Conservation (phyloP, 257 asterid species). For the Capsicum pubescens region DNA sequence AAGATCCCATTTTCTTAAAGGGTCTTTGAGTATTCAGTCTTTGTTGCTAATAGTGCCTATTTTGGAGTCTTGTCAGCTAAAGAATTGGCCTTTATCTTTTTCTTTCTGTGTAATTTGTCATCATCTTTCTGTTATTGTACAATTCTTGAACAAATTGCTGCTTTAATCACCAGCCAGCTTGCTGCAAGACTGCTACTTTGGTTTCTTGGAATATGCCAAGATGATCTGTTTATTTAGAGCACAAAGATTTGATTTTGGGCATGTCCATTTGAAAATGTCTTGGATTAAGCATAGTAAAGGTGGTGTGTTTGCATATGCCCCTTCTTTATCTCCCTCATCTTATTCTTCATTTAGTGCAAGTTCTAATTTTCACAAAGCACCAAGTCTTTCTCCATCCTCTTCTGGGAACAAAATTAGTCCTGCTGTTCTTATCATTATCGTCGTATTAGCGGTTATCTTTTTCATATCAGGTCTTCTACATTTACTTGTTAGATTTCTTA, state of each 20-base stretch:
- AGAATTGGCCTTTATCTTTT: slow-evolving; percentile 12
- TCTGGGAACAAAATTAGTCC: slow-evolving; percentile 45
- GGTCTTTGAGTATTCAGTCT: slow-evolving; percentile 23
- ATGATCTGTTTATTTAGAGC: slow-evolving; percentile 32
- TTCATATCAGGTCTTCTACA: slow-evolving; percentile 51
- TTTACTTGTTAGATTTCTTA: slow-evolving; percentile 48
- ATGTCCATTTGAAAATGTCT: slow-evolving; percentile 51
- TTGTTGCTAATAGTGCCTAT: neutral
- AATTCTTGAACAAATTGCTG: slow-evolving; percentile 12
- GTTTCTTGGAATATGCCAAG: slow-evolving; percentile 18
- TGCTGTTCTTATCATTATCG: slow-evolving; percentile 43
- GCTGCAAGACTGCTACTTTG: slow-evolving; percentile 19
- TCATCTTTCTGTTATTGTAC: slow-evolving; percentile 10
- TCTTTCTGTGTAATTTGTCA: neutral
- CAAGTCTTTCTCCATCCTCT: slow-evolving; percentile 40
- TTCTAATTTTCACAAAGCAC: slow-evolving; percentile 43
- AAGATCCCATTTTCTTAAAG: neutral
- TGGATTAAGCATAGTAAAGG: slow-evolving; percentile 54
- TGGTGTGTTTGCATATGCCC: slow-evolving; percentile 41
- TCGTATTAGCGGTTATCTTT: slow-evolving; percentile 45
- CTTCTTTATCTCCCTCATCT: slow-evolving; percentile 43
- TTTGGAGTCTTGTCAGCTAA: neutral
- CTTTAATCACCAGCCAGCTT: neutral
- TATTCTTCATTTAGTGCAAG: slow-evolving; percentile 37
- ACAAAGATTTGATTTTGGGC: slow-evolving; percentile 48